phyloP scores from a whole-genome alignment of 75 land plant species.

The Sequoiadendron giganteum region DNA sequence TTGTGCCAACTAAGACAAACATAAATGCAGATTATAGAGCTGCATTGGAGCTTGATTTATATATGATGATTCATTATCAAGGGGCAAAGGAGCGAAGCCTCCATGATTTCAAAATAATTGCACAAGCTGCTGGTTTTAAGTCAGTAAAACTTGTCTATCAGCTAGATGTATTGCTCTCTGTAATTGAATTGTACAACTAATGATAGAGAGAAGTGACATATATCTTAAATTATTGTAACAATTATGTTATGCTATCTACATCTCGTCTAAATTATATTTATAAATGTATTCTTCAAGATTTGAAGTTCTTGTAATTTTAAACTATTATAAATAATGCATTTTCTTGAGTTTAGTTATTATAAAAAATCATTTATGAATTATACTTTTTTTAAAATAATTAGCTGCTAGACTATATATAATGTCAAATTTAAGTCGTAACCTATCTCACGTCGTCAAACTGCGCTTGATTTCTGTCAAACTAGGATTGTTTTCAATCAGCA shows the following conservation, averaged over 20 bases:
- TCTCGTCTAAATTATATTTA: too few relatives aligned
- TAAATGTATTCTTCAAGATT: not conserved
- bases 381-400: too few relatives aligned
- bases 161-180: not conserved
- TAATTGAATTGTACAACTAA: not conserved
- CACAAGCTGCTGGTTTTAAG: conserved; percentile 50
- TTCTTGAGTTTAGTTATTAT: too few relatives aligned
- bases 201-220: not conserved
- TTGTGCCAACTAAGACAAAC: conserved; percentile 32
- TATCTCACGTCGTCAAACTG: too few relatives aligned
- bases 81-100: conserved; percentile 69
- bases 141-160: not conserved
- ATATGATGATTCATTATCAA: conserved; percentile 51
- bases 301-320: not conserved
- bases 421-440: too few relatives aligned
- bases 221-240: too few relatives aligned
- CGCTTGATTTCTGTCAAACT: too few relatives aligned
- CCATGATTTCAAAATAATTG: conserved; percentile 51
- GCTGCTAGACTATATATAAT: too few relatives aligned
- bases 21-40: conserved; percentile 16
- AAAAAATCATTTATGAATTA: too few relatives aligned
- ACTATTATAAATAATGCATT: too few relatives aligned
- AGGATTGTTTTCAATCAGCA: too few relatives aligned
- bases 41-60: conserved; percentile 35
- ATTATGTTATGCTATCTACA: too few relatives aligned